Evolutionary conservation across 768 basidiomycete genomes (phyloP).

Genomic region (Xanthoconium purpureum): DNA sequence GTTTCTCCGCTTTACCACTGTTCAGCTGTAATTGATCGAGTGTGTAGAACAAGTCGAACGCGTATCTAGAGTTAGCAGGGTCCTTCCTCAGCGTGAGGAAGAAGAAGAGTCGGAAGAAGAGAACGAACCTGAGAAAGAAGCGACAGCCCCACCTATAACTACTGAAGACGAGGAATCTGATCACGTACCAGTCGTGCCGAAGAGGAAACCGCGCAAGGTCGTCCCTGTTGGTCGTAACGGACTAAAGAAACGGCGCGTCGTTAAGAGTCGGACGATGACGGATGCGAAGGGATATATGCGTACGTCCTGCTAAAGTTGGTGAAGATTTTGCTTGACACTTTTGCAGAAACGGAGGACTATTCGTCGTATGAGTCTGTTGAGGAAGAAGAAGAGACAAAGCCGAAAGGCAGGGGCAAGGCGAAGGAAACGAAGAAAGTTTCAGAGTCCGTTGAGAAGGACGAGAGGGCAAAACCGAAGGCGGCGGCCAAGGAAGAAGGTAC

Average conservation of each 20-base stretch:
- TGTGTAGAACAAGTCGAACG: slow-evolving; percentile 26
- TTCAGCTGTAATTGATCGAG: slow-evolving; percentile 13
- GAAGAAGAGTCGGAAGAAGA: slow-evolving; percentile 25
- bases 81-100: slow-evolving; percentile 21
- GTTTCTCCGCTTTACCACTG: slow-evolving; percentile 22
- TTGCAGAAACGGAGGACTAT: slow-evolving; percentile 70
- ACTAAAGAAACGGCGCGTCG: slow-evolving; percentile 65
- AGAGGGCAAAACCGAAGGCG: slow-evolving; percentile 13
- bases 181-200: slow-evolving; percentile 33
- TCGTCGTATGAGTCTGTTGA: slow-evolving; percentile 80
- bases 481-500: slow-evolving; percentile 11
- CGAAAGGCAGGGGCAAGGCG: slow-evolving; percentile 14
- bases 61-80: slow-evolving; percentile 15
- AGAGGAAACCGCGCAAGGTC: slow-evolving; percentile 51
- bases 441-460: slow-evolving; percentile 9
- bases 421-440: slow-evolving; percentile 19
- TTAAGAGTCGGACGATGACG: slow-evolving; percentile 51
- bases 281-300: slow-evolving; percentile 75
- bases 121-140: slow-evolving; percentile 34
- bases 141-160: slow-evolving; percentile 24
- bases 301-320: slow-evolving; percentile 32
- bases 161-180: slow-evolving; percentile 31
- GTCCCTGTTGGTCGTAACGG: slow-evolving; percentile 79
- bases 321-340: neutral
- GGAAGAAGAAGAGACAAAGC: slow-evolving; percentile 31